These are phyloP conservation scores for Chlorella sp. DNA, from an alignment of 139 green algal genomes.

Conservation along the genomic window DNA sequence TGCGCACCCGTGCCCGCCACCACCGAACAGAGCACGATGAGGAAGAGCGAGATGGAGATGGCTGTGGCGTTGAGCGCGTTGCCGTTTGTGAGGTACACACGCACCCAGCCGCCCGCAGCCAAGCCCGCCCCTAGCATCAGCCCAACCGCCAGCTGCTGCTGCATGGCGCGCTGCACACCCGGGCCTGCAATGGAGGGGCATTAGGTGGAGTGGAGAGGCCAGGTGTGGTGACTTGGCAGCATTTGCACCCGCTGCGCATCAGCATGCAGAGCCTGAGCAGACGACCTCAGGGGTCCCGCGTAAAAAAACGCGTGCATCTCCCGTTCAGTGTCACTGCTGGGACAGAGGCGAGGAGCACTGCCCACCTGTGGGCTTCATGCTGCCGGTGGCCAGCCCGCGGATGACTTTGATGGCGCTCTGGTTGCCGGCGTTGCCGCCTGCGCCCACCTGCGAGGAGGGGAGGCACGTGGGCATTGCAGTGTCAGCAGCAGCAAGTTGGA, in stretches of 20 bases:
- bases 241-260: too few relatives aligned
- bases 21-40: conserved; percentile 86
- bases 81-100: conserved; percentile 86
- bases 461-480: too few relatives aligned
- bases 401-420: conserved; percentile 96
- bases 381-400: conserved; percentile 75
- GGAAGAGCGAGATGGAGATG: conserved; percentile 83
- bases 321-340: too few relatives aligned
- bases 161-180: conserved; percentile 59
- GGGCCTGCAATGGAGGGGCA: neutral
- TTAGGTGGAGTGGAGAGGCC: too few relatives aligned
- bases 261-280: too few relatives aligned
- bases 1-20: conserved; percentile 70
- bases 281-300: too few relatives aligned
- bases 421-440: conserved; percentile 88
- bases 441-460: conserved; percentile 38
- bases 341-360: too few relatives aligned
- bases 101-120: conserved; percentile 72
- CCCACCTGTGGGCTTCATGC: conserved; percentile 52
- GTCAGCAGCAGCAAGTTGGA: too few relatives aligned
- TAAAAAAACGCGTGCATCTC: too few relatives aligned
- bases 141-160: conserved; percentile 80
- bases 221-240: too few relatives aligned
- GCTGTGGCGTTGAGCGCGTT: conserved; percentile 68
- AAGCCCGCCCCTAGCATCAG: conserved; percentile 79